Conservation (phyloP, 345 rosid genomes). For the Gossypium bickii region DNA sequence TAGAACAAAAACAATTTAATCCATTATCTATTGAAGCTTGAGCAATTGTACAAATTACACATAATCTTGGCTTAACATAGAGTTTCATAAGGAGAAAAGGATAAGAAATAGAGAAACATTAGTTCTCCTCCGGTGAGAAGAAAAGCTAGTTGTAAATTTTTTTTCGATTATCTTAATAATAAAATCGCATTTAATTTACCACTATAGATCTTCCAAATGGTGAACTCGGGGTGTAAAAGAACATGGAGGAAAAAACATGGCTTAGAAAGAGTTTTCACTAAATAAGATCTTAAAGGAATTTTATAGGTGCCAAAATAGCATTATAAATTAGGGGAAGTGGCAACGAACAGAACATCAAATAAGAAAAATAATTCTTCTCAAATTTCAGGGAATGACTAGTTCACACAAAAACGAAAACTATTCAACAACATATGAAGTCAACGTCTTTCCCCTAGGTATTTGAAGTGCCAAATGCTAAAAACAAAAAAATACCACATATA, state of each 20-base stretch:
- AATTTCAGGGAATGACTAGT: not conserved
- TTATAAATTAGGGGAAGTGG: not conserved
- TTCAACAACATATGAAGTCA: not conserved
- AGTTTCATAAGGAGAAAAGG: not conserved
- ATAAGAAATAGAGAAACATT: not conserved
- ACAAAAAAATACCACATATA: not conserved
- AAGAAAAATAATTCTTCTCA: not conserved
- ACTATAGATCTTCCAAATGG: not conserved
- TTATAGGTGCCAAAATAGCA: not conserved
- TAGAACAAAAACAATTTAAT: constrained; percentile 21
- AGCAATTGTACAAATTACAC: not conserved
- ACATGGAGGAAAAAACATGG: not conserved
- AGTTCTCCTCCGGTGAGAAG: not conserved
- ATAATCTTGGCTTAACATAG: not conserved
- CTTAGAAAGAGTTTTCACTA: not conserved
- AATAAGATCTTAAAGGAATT: not conserved
- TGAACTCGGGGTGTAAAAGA: not conserved
- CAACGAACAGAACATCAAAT: not conserved
- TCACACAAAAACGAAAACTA: not conserved
- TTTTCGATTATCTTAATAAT: not conserved
- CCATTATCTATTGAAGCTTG: not conserved
- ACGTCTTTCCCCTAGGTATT: not conserved
- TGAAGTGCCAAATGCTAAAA: not conserved
- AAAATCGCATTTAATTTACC: not conserved
- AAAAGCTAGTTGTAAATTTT: not conserved